These are phyloP conservation scores for Ascomycota sp. DNA, from an alignment of 2,329 filamentous ascomycete species.

Conservation along the genomic window DNA sequence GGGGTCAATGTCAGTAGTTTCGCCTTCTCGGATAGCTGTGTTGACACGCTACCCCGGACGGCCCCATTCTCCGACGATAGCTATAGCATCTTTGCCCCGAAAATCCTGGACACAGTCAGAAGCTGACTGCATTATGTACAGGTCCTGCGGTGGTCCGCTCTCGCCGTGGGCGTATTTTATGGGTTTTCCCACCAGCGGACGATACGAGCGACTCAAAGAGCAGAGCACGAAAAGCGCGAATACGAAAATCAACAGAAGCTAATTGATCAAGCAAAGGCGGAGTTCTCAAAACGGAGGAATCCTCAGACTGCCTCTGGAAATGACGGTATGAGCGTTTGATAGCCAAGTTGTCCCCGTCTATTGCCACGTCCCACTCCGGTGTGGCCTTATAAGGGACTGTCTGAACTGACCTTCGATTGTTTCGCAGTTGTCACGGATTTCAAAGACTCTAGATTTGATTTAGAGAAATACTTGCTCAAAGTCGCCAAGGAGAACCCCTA, in stretches of 20 bases:
- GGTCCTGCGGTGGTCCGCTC: constrained; percentile 94
- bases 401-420: constrained; percentile 5
- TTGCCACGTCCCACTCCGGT: too few species aligned
- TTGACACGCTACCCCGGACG: not conserved
- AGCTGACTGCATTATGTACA: constrained; percentile 21
- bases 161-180: constrained; percentile 83
- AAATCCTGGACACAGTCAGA: not conserved
- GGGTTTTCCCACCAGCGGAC: constrained; percentile 83
- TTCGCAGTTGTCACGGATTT: constrained; percentile 33
- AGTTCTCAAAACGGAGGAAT: constrained; percentile 62
- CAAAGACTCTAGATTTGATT: constrained; percentile 75
- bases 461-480: constrained; percentile 63
- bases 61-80: not conserved
- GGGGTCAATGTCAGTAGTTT: constrained; percentile 42
- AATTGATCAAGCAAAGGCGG: constrained; percentile 83
- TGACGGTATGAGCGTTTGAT: constrained; percentile 10
- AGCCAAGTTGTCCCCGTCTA: too few species aligned
- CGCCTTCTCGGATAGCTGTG: not conserved
- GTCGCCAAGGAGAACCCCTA: constrained; percentile 34
- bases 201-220: constrained; percentile 52
- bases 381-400: too few species aligned
- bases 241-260: constrained; percentile 80
- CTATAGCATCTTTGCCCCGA: constrained; percentile 1
- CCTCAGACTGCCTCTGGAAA: constrained; percentile 16
- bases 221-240: constrained; percentile 53